Base-by-base conservation (phyloP, 2,329 filamentous ascomycete genomes). In the Keithomyces neogunnii region DNA sequence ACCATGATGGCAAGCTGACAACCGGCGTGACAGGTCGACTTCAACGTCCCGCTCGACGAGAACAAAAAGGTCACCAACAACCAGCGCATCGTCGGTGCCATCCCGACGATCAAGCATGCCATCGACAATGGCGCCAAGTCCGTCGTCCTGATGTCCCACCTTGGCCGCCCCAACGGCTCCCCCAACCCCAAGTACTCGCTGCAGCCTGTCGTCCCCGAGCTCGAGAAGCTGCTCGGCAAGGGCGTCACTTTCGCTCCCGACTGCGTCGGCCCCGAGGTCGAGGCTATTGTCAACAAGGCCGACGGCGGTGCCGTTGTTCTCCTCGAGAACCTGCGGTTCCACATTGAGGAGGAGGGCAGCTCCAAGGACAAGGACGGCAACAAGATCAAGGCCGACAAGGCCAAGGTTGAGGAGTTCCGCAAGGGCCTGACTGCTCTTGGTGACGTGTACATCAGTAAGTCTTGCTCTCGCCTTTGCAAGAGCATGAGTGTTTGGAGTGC, bases 321-420 rank as follows among this genome's bases (percentile, higher is more conserved):
- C 35, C 81, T 99, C 50, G 93, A 99, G 83, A 99, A 99, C 80
- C 76, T 99, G 73, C 89, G 93, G 61, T 99, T 97, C 82, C 93
- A 99, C 73, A 81, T 89, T 56, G 93, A 99, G 77, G 93, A 99
- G 77, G 93, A 99, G 78, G 93, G 93, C 59, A 95, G 89, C 75
- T 86, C 80, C 69, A 96, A 96, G 80, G 91, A 96, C 70, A 85
- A 82, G 54, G 86, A 92, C 49, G 93, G 92, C 65, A 96, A 96
- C 76, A 99, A 99, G 81, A 84, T 85, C 72, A 99, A 97, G 84
- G 93, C 93, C 56, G 92, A 96, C 73, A 93, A 95, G 80, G 86
- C 78, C 57, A 85, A 89, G 73, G 90, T 99, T 42, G 88, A 87
- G 51, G 84, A 89, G 73, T 99, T 99, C 83, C 84, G 95, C 71